A percentile compares a stretch with the other conserved stretches of the same genome.
phyloP scores from a whole-genome alignment of 441 rosid species.

The Arabidopsis lyrata region DNA sequence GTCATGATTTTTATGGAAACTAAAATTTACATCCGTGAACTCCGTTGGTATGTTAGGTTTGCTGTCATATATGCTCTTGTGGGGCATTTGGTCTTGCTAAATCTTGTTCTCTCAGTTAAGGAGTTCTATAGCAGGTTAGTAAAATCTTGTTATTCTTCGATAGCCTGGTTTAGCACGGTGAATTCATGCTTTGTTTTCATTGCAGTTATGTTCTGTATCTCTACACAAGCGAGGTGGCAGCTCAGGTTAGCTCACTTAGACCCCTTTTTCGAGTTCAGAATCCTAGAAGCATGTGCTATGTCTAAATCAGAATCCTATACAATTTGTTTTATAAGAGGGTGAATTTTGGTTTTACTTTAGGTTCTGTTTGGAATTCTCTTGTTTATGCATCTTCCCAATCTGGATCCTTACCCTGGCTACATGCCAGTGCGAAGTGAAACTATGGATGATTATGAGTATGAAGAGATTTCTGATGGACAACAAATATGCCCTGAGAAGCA shows the following conservation, averaged over 20 bases:
- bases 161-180: conserved; percentile 19
- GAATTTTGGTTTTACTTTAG: conserved; percentile 49
- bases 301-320: conserved; percentile 14
- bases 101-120: conserved; percentile 76
- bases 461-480: conserved; percentile 86
- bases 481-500: conserved; percentile 88
- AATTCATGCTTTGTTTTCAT: conserved; percentile 46
- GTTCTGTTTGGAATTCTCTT: conserved; percentile 84
- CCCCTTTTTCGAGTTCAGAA: conserved; percentile 36
- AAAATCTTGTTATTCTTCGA: conserved; percentile 5
- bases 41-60: conserved; percentile 96
- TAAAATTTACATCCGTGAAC: conserved; percentile 77
- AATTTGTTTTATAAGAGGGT: neutral
- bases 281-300: conserved; percentile 17
- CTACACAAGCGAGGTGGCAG: conserved; percentile 73
- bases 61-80: conserved; percentile 82
- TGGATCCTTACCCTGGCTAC: conserved; percentile 96
- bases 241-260: conserved; percentile 70
- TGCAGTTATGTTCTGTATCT: conserved; percentile 80
- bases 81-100: conserved; percentile 86
- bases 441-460: conserved; percentile 76
- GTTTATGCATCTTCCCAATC: conserved; percentile 74
- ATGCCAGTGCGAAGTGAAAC: conserved; percentile 60
- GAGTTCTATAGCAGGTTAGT: conserved; percentile 71
- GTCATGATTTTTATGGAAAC: conserved; percentile 79